A percentile compares a stretch with the other conserved stretches of the same genome.
These are phyloP conservation scores for Secale cereale DNA, from an alignment of 176 grass and related monocot genomes.

Conservation along the genomic window DNA sequence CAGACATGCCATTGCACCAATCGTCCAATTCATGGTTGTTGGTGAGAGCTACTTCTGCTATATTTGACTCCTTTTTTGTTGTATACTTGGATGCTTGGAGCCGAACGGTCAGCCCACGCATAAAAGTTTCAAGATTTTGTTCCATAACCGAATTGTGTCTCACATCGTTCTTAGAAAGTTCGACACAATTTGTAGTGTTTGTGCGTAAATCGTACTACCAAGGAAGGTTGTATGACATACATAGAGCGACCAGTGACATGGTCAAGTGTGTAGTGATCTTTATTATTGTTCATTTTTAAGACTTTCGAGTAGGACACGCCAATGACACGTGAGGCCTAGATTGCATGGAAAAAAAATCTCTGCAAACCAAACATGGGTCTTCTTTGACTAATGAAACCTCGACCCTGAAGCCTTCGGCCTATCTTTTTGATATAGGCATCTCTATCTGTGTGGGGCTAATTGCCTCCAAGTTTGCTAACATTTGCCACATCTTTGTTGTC, in stretches of 20 bases:
- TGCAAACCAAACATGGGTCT: too few relatives aligned
- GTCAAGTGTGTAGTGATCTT: not conserved
- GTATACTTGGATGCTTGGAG: not conserved
- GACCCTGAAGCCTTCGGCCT: too few relatives aligned
- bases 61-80: not conserved
- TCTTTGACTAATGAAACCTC: too few relatives aligned
- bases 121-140: constrained; percentile 14
- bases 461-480: too few relatives aligned
- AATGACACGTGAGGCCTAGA: not conserved
- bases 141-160: not conserved
- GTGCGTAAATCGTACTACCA: not conserved
- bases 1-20: not conserved
- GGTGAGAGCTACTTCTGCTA: not conserved
- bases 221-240: not conserved
- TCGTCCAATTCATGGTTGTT: not conserved
- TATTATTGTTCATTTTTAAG: not conserved
- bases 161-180: constrained; percentile 10
- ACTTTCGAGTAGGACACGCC: not conserved
- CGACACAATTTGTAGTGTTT: not conserved
- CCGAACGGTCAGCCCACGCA: not conserved
- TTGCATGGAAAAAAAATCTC: not conserved
- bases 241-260: not conserved
- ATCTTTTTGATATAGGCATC: too few relatives aligned
- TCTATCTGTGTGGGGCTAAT: too few relatives aligned
- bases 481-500: too few relatives aligned